A percentile compares a stretch with the other conserved stretches of the same genome.
Evolutionary conservation across 441 rosid species (phyloP).

Genomic region (Croton laevigatus): DNA sequence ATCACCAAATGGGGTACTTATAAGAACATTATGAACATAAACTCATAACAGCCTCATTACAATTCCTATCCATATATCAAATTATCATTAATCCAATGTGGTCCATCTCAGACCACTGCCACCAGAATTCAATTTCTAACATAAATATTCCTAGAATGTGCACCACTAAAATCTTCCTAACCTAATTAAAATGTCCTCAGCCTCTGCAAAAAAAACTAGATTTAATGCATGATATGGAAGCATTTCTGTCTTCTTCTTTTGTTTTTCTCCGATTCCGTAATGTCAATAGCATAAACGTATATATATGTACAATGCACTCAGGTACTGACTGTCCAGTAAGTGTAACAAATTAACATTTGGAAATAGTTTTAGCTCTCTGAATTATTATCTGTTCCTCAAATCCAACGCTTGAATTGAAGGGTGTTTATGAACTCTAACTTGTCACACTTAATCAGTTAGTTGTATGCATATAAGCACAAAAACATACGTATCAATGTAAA

Average conservation of each 20-base stretch:
- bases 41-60: neutral
- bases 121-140: slow-evolving; percentile 20
- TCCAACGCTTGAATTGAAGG: neutral
- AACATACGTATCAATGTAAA: neutral
- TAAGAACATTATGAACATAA: neutral
- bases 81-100: slow-evolving; percentile 27
- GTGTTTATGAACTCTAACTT: neutral
- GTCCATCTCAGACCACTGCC: slow-evolving; percentile 35
- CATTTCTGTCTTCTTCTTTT: slow-evolving; percentile 31
- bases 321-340: neutral
- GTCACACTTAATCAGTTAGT: too few species aligned
- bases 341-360: neutral
- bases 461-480: too few species aligned
- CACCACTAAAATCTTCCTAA: slow-evolving; percentile 22
- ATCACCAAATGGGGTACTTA: too few species aligned
- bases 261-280: slow-evolving; percentile 15
- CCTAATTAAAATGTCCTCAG: slow-evolving; percentile 26
- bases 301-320: neutral
- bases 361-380: neutral
- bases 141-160: slow-evolving; percentile 22
- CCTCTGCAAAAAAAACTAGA: slow-evolving; percentile 22
- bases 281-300: neutral
- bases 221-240: slow-evolving; percentile 26
- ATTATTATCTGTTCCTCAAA: neutral
- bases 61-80: too few species aligned